Evolutionary conservation across 2,329 filamentous ascomycete species (phyloP), one percentile per base, ranked within the genome.

Genomic region (Epichloe amarillans): DNA sequence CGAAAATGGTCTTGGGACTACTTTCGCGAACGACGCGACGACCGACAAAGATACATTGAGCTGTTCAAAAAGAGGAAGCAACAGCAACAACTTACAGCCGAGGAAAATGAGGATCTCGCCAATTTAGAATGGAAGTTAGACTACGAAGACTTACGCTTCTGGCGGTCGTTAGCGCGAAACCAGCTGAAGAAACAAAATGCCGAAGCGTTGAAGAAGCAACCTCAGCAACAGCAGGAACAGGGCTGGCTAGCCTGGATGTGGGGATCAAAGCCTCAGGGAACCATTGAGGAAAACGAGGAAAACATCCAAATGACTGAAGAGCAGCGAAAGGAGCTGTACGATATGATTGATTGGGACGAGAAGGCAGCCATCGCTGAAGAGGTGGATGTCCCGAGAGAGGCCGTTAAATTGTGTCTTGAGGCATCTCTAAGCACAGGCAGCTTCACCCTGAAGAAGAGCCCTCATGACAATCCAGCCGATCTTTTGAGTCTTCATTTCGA

Each of bases 261-360:
- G 90, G 90, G 91, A 19, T 76, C 83, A 1, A 86, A 89, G 59
- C 78, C 82, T 1, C 74, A 83, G 47, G 71, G 69, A 8, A 68
- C 66, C 47, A 77, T 86, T 40, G 75, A 86, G 43, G 75, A 72
- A 45, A 70, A 69, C 46, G 68, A 82, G 4, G 85, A 94, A 58
- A 86, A 90, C 55, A 87, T 83, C 0, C 80, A 88, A 53, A 95
- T 98, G 76, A 94, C 88, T 0, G 93, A 98, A 54, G 84, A 97
- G 66, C 90, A 99, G 65, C 84, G 91, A 41, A 89, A 97, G 64
- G 91, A 98, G 67, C 77, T 99, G 10, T 98, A 97, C 66, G 85
- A 94, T 58, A 94, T 88, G 47, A 99, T 99, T 60, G 93, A 97
- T 61, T 99, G 91, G 83, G 88, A 98, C 55, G 93, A 99, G 67